Percentiles rank a stretch among this genome's conserved stretches.
Evolutionary conservation across 2,329 filamentous ascomycete species (phyloP).

Genomic region (Botryotinia convoluta): DNA sequence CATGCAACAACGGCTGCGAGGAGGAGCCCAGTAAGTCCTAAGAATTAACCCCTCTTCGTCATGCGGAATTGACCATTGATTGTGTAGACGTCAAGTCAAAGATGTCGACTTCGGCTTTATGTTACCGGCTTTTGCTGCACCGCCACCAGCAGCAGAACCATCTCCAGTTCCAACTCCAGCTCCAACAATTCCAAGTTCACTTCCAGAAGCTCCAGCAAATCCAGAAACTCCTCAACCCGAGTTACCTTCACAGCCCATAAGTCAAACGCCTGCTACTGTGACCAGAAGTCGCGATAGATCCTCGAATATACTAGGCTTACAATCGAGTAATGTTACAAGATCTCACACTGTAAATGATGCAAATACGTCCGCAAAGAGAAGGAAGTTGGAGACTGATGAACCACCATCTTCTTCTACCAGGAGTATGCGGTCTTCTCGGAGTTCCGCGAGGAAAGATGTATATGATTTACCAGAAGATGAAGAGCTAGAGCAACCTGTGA

Average conservation of each 20-base stretch:
- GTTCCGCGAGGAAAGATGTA: conserved; percentile 29
- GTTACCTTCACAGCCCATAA: conserved; percentile 24
- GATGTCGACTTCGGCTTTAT: conserved; percentile 59
- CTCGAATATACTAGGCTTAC: not conserved
- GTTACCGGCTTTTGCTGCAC: conserved; percentile 41
- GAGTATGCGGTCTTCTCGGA: conserved; percentile 32
- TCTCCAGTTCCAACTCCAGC: conserved; percentile 14
- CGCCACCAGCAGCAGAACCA: conserved; percentile 19
- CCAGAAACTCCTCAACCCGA: conserved; percentile 25
- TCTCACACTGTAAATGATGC: conserved; percentile 32
- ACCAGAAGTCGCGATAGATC: conserved; percentile 15
- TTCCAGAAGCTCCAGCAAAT: conserved; percentile 1
- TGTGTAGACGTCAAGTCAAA: conserved; percentile 50
- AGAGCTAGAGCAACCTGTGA: not conserved
- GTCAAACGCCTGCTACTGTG: conserved; percentile 25
- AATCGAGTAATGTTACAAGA: conserved; percentile 12
- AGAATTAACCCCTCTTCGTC: conserved; percentile 1
- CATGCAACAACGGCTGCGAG: conserved; percentile 63
- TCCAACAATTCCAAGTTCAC: conserved; percentile 10
- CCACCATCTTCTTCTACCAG: conserved; percentile 27
- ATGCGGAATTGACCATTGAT: conserved; percentile 41
- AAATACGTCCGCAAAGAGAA: conserved; percentile 39
- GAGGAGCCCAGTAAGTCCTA: conserved; percentile 57
- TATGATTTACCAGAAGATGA: conserved; percentile 30
- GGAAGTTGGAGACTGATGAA: conserved; percentile 33